Base-by-base conservation (phyloP, 2,329 filamentous ascomycete genomes). In the Pseudopyrenochaeta lycopersici region DNA sequence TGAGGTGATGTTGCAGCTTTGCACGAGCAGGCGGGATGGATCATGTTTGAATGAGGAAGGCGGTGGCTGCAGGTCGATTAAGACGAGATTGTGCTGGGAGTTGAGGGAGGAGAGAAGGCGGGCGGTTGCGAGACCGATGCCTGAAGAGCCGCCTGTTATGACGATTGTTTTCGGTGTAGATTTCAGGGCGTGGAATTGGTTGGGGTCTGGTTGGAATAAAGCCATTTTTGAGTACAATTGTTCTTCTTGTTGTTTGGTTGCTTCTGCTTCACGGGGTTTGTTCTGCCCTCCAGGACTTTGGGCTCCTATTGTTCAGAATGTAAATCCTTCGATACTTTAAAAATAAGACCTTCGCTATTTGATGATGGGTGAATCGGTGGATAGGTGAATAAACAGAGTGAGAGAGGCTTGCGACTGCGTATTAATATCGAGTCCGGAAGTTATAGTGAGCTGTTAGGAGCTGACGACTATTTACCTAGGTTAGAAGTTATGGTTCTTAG, bases 1-100 rank as follows among this genome's bases (percentile, higher is more conserved):
- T 45, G 72, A 75, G 2, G 78, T 78, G 46, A 82, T 74, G 62
- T 83, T 75, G 65, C 78, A 80, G 49, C 70, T 71, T 36, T 77
- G 71, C 47, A 73, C 69, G 7, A 78, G 67, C 6, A 76, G 64
- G 33, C 61, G 60, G 1, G 63, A 60, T 0, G 60, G 52, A 43
- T 38, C 27, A 45, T 65, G 76, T 4, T 59, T 64, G 42, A 77
- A 74, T 7, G 67, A 55, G 12, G 69, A 46, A 1, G 77, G 74
- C 11, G 74, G 75, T 0, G 66, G 58, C 15, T 71, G 66, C 7
- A 77, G 68, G 61, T 80, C 78, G 18, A 80, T 66, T 11, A 80
- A 70, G 44, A 75, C 67, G 49, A 80, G 68, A 57, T 77, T 79
- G 60, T 79, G 78, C 2, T 60, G 50, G 14, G 72, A 66, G 44